Conservation (phyloP, 2,329 filamentous ascomycete genomes). For the Pseudogymnoascus sp. region DNA sequence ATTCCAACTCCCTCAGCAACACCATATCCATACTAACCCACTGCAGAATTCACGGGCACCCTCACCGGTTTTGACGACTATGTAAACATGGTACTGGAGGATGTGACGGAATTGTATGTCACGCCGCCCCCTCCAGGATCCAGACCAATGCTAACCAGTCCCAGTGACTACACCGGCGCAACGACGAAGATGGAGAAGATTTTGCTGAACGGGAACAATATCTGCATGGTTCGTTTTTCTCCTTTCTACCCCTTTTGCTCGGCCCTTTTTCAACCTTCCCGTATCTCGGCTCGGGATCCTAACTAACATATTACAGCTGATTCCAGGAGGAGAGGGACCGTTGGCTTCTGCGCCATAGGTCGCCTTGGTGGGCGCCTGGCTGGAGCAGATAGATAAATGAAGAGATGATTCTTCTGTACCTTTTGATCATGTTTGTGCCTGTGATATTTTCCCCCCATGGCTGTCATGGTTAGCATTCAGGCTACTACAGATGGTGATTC, state of each 20-base stretch:
- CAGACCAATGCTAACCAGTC: slow-evolving; percentile 72
- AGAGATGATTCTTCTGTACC: not conserved
- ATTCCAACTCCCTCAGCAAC: not conserved
- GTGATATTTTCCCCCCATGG: not conserved
- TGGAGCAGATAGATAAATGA: not conserved
- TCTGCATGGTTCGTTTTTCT: slow-evolving; percentile 76
- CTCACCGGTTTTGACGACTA: slow-evolving; percentile 97
- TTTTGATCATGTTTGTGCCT: not conserved
- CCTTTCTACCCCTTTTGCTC: no score
- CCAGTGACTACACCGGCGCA: slow-evolving; percentile 83
- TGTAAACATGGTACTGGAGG: slow-evolving; percentile 98
- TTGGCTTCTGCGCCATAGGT: not conserved
- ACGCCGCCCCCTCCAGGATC: not conserved
- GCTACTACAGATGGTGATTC: not conserved
- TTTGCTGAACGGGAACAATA: slow-evolving; percentile 92
- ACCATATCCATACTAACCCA: slow-evolving; percentile 7
- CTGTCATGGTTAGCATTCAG: no score
- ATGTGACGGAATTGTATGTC: slow-evolving; percentile 89
- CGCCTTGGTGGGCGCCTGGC: not conserved
- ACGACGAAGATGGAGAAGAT: slow-evolving; percentile 91
- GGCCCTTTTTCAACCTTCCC: not conserved
- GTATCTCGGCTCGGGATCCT: no score
- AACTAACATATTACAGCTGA: not conserved
- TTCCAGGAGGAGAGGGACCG: slow-evolving; percentile 7
- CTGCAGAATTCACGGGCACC: slow-evolving; percentile 84